Base-by-base conservation (phyloP, 2,329 filamentous ascomycete genomes). In the Pestalotiopsis sp. region DNA sequence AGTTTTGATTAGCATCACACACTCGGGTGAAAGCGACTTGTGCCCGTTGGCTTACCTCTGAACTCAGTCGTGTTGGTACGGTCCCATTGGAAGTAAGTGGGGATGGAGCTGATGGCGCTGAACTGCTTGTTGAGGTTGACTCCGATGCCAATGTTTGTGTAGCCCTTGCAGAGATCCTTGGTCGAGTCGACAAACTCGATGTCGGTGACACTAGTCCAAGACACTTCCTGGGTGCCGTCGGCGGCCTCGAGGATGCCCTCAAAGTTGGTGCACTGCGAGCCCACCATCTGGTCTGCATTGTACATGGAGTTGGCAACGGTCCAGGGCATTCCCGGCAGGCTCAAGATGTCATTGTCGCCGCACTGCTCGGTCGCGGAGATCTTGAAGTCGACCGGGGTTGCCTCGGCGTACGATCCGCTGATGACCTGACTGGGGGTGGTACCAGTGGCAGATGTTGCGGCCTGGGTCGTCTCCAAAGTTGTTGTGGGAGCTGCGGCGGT, bases 111-210 rank as follows among this genome's bases (percentile, higher is more conserved):
- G 31, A 69, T 52, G 17, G 57, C 68, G 17, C 38, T 49, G 31
- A 67, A 58, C n/a, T n/a, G 41, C 36, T 67, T 52, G 23, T 63
- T 45, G 13, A 69, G 66, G 56, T 67, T 67, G 17, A 57, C 56
- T n/a, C 68, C 65, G 39, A 69, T 64, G n/a, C 68, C 68, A 56
- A 69, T 45, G 66, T 69, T 69, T 31, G 68, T 67, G 60, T 69
- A 69, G 20, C 68, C 68, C 61, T 69, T 69, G 68, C 68, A 69
- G 45, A 67, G 45, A 41, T 69, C 68, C 61, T 67, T 62, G 59
- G 68, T 69, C 17, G 52, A 41, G 23, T 65, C 66, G 23, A 64
- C 60, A n/a, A 38, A 36, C 20, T 59, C 41, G 27, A 69, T 69
- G 56, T 67, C 66, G 17, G 68, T 69, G 58, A 67, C 45, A 38